Conservation (phyloP, 352 stramenopile species). For the Globisporangium takayamanum region DNA sequence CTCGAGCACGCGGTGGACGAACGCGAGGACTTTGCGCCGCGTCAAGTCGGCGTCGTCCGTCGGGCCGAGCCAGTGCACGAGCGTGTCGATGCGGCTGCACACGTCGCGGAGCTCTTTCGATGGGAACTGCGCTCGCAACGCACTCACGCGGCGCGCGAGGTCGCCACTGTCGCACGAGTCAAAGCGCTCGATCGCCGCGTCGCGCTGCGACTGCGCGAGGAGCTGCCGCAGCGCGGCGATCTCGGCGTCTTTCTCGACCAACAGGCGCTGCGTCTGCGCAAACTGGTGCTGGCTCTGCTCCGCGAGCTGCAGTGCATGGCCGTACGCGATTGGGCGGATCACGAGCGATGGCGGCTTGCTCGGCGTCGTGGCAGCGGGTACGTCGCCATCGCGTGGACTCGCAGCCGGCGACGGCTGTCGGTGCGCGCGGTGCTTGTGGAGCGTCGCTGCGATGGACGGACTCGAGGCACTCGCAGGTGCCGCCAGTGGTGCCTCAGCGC, state of each 20-base stretch:
- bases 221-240: constrained; percentile 42
- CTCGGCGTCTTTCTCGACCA: constrained; percentile 65
- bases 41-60: constrained; percentile 54
- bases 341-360: constrained; percentile 42
- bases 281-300: constrained; percentile 62
- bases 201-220: constrained; percentile 20
- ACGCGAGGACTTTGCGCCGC: constrained; percentile 55
- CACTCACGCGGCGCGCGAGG: neutral
- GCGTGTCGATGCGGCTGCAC: constrained; percentile 25
- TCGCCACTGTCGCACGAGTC: constrained; percentile 4
- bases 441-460: too few species aligned
- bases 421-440: neutral
- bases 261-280: constrained; percentile 42
- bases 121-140: constrained; percentile 34
- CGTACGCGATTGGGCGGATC: constrained; percentile 65
- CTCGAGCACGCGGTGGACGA: constrained; percentile 59
- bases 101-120: constrained; percentile 20
- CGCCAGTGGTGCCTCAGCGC: neutral
- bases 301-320: constrained; percentile 55
- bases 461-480: neutral
- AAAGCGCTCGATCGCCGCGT: constrained; percentile 10
- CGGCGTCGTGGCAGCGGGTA: too few species aligned
- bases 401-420: neutral
- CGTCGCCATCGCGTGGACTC: neutral
- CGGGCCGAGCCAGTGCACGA: constrained; percentile 65